Evolutionary conservation across 371 early-diverging fungal genomes (phyloP).

Genomic region (Mucor lusitanicus): DNA sequence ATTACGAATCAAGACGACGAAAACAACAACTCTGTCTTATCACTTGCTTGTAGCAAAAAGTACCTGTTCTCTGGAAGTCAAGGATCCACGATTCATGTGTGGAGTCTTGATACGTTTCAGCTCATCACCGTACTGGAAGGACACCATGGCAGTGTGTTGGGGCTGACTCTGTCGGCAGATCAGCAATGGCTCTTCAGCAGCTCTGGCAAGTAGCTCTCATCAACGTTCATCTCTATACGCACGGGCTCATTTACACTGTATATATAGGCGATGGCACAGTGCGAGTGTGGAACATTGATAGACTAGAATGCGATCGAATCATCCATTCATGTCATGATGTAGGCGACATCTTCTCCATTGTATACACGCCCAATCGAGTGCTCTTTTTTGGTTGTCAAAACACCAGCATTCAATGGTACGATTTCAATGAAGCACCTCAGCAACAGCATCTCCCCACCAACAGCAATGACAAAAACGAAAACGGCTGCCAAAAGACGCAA

Average conservation of each 20-base stretch:
- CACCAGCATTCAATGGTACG: constrained; percentile 78
- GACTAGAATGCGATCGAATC: constrained; percentile 58
- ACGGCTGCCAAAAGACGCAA: constrained; percentile 27
- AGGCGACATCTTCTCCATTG: constrained; percentile 74
- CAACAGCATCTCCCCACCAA: background rate
- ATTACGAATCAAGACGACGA: constrained; percentile 57
- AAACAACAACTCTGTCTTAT: constrained; percentile 59
- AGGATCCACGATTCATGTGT: constrained; percentile 66
- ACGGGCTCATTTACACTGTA: background rate
- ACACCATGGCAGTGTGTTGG: constrained; percentile 69
- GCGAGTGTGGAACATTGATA: constrained; percentile 69
- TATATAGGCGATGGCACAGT: constrained; percentile 68
- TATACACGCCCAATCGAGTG: constrained; percentile 52
- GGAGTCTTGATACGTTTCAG: constrained; percentile 67
- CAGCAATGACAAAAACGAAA: background rate
- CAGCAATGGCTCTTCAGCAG: constrained; percentile 67
- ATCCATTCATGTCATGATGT: constrained; percentile 75
- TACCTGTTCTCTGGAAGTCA: constrained; percentile 78
- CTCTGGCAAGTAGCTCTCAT: constrained; percentile 56
- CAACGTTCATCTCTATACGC: no score
- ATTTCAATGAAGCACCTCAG: constrained; percentile 49
- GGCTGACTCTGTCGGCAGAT: constrained; percentile 56
- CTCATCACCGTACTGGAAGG: constrained; percentile 60
- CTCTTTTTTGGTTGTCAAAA: constrained; percentile 80
- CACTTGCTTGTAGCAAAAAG: constrained; percentile 60